Conservation (phyloP, 306 rosid species). For the Gynostemma pentaphyllum region DNA sequence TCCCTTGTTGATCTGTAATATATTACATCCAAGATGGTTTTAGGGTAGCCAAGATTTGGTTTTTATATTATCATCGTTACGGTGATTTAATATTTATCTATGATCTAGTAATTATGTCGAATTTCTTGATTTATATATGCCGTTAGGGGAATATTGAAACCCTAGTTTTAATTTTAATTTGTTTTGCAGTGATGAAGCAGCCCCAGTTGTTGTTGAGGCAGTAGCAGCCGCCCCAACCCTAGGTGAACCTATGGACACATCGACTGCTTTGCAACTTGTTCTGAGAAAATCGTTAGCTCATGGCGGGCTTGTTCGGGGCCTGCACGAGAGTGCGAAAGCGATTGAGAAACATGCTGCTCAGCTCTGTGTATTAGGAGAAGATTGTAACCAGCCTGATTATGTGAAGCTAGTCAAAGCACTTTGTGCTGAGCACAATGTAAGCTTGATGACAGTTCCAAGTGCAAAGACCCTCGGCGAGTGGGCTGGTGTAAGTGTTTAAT, state of each 20-base stretch:
- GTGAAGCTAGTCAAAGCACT: slow-evolving; percentile 75
- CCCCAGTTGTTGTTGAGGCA: slow-evolving; percentile 20
- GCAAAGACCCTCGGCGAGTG: slow-evolving; percentile 94
- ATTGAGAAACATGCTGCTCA: slow-evolving; percentile 78
- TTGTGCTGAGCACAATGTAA: slow-evolving; percentile 73
- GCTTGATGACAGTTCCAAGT: slow-evolving; percentile 60
- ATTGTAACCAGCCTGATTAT: slow-evolving; percentile 77
- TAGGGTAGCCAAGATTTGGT: background rate
- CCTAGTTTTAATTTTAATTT: background rate
- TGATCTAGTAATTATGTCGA: background rate
- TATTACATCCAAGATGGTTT: background rate
- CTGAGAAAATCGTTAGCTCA: slow-evolving; percentile 76
- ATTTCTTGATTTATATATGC: background rate
- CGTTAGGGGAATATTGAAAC: background rate
- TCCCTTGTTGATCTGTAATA: background rate
- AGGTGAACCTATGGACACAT: slow-evolving; percentile 40
- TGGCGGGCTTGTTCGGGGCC: slow-evolving; percentile 76
- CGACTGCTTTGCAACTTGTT: slow-evolving; percentile 62
- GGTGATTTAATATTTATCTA: background rate
- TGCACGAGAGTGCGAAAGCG: slow-evolving; percentile 69
- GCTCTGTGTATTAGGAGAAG: slow-evolving; percentile 79
- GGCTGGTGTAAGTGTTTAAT: slow-evolving; percentile 67
- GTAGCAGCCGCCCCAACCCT: slow-evolving; percentile 27
- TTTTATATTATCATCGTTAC: background rate
- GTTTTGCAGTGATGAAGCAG: slow-evolving; percentile 34